Percentiles rank a stretch among this genome's conserved stretches.
These are phyloP conservation scores for Coemansia pectinata DNA, from an alignment of 192 early-diverging fungal genomes.

Conservation along the genomic window DNA sequence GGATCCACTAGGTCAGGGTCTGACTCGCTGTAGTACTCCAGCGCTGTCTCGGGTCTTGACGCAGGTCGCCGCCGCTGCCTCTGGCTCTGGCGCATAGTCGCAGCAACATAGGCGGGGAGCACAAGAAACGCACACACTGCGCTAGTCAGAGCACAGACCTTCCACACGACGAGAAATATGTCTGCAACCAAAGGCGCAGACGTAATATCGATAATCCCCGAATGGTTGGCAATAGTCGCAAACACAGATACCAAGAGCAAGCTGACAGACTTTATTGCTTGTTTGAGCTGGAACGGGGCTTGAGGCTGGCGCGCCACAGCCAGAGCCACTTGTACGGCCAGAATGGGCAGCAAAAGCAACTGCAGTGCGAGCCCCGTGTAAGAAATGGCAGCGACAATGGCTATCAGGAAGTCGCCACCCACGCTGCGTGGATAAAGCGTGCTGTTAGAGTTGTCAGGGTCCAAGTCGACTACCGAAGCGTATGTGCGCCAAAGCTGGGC, in stretches of 20 bases:
- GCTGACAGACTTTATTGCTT: background rate
- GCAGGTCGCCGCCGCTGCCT: background rate
- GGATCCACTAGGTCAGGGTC: background rate
- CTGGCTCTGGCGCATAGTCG: conserved; percentile 6
- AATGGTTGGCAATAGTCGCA: conserved; percentile 17
- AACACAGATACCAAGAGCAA: conserved; percentile 12
- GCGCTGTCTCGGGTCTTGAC: background rate
- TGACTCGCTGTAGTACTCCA: background rate
- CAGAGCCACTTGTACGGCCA: background rate
- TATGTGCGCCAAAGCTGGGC: conserved; percentile 14
- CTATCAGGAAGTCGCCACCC: conserved; percentile 6
- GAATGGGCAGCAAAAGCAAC: conserved; percentile 6
- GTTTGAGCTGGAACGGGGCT: background rate
- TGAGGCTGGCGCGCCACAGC: background rate
- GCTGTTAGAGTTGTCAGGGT: background rate
- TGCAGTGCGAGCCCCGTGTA: conserved; percentile 5
- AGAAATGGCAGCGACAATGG: background rate
- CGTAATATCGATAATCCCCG: conserved; percentile 33
- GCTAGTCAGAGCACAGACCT: conserved; percentile 11
- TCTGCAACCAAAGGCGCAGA: conserved; percentile 30
- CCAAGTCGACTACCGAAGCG: background rate
- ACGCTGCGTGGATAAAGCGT: background rate
- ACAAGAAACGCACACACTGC: background rate
- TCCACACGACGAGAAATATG: conserved; percentile 18
- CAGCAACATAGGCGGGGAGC: background rate